phyloP scores from a whole-genome alignment of 805 yeast species.

The Starmerella stigmatis region DNA sequence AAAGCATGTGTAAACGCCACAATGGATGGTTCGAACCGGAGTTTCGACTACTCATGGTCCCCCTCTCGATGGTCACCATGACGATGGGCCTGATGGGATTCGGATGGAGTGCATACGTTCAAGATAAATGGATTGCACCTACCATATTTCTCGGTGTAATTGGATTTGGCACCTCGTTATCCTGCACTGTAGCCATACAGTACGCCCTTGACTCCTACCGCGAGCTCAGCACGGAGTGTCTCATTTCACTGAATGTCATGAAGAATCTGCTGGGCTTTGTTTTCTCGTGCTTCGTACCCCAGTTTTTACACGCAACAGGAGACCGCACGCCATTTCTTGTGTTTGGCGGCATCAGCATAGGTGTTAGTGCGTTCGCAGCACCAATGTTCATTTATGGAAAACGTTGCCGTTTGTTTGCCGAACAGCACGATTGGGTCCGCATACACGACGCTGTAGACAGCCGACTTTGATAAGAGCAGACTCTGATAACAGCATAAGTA shows the following conservation, averaged over 20 bases:
- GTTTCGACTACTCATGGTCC: constrained; percentile 4
- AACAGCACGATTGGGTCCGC: not conserved
- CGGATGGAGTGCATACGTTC: not conserved
- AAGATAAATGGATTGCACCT: not conserved
- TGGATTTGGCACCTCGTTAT: constrained; percentile 2
- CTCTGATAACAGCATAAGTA: not conserved
- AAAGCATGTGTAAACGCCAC: not conserved
- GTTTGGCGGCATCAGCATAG: not conserved
- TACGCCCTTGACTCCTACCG: constrained; percentile 1
- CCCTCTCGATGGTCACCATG: not conserved
- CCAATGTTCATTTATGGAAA: constrained; percentile 3
- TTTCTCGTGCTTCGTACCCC: constrained; percentile 5
- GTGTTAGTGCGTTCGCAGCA: not conserved
- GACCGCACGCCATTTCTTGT: constrained; percentile 3
- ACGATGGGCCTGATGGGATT: not conserved
- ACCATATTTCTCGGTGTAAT: not conserved
- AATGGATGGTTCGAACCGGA: constrained; percentile 4
- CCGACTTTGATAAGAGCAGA: too few species aligned
- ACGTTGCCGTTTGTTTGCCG: not conserved
- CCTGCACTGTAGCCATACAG: constrained; percentile 1
- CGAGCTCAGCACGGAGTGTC: not conserved
- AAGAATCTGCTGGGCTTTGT: not conserved
- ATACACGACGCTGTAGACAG: not conserved
- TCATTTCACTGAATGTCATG: not conserved
- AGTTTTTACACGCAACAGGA: not conserved